A percentile compares a stretch with the other conserved stretches of the same genome.
Evolutionary conservation across 768 basidiomycete genomes (phyloP).

Genomic region (Exidia glandulosa): DNA sequence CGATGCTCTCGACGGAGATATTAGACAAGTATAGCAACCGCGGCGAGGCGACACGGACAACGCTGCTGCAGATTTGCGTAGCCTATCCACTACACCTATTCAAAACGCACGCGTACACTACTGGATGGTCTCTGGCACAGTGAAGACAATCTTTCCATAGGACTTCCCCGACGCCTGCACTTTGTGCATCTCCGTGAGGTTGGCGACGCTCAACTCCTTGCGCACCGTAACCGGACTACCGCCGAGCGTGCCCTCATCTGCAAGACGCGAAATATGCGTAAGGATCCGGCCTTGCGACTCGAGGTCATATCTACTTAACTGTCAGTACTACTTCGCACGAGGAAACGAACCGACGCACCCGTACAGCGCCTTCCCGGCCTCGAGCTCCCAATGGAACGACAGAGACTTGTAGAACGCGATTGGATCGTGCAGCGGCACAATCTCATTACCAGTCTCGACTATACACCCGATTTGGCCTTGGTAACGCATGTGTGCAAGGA

Average conservation of each 20-base stretch:
- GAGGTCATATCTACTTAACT: too few species aligned
- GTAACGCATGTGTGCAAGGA: background rate
- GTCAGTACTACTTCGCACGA: too few species aligned
- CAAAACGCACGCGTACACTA: background rate
- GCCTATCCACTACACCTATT: too few species aligned
- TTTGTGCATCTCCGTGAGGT: conserved; percentile 1
- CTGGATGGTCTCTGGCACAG: background rate
- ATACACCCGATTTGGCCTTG: conserved; percentile 2
- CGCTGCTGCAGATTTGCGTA: background rate
- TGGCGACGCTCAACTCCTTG: background rate
- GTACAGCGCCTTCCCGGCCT: background rate
- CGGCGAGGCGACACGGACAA: background rate
- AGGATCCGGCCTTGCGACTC: too few species aligned
- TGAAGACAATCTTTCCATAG: conserved; percentile 1
- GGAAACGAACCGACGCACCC: too few species aligned
- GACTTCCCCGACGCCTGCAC: conserved; percentile 1
- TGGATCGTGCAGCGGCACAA: background rate
- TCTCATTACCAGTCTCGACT: background rate
- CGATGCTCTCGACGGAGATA: too few species aligned
- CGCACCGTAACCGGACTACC: background rate
- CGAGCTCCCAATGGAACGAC: conserved; percentile 2
- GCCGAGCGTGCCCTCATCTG: background rate
- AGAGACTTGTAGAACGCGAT: background rate
- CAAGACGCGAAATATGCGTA: background rate
- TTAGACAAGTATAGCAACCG: too few species aligned